A percentile compares a stretch with the other conserved stretches of the same genome.
phyloP scores from a whole-genome alignment of 2,329 filamentous ascomycete species.

The Hypoxylon sp. region DNA sequence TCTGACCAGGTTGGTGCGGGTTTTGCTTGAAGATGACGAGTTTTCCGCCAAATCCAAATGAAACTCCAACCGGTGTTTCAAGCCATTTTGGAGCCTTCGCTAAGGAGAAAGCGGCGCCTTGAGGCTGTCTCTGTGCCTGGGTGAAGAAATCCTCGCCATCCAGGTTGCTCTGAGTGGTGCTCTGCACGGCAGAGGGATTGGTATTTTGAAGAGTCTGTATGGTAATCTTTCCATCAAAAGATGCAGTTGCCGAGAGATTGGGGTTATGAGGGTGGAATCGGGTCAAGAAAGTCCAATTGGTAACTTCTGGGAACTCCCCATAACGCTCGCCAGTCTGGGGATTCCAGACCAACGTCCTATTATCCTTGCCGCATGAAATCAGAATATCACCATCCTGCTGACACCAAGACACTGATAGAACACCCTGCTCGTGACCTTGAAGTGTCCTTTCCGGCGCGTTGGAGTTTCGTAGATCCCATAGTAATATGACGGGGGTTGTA shows the following conservation, averaged over 20 bases:
- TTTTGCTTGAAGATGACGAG: constrained; percentile 80
- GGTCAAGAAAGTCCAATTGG: constrained; percentile 99
- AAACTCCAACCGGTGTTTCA: constrained; percentile 85
- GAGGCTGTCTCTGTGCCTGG: constrained; percentile 90
- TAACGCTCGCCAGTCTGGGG: constrained; percentile 88
- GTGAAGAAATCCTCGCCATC: constrained; percentile 98
- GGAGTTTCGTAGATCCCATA: constrained; percentile 97
- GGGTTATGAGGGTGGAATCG: constrained; percentile 95
- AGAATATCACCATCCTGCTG: constrained; percentile 89
- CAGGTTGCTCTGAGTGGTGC: constrained; percentile 75
- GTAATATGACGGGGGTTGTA: constrained; percentile 85
- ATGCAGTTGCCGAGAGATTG: constrained; percentile 91
- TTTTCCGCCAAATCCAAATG: constrained; percentile 97
- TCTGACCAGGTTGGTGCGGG: constrained; percentile 72
- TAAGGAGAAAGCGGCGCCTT: constrained; percentile 90
- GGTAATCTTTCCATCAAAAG: constrained; percentile 96
- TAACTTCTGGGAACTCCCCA: constrained; percentile 95
- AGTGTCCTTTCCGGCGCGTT: constrained; percentile 92
- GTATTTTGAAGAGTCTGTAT: constrained; percentile 96
- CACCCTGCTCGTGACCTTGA: constrained; percentile 92
- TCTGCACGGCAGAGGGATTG: constrained; percentile 80
- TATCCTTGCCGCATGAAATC: constrained; percentile 96
- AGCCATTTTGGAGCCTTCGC: constrained; percentile 91
- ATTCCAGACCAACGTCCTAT: constrained; percentile 96
- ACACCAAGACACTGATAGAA: constrained; percentile 96